Evolutionary conservation across 768 basidiomycete genomes (phyloP).

Genomic region (Leccinum barrowsii): DNA sequence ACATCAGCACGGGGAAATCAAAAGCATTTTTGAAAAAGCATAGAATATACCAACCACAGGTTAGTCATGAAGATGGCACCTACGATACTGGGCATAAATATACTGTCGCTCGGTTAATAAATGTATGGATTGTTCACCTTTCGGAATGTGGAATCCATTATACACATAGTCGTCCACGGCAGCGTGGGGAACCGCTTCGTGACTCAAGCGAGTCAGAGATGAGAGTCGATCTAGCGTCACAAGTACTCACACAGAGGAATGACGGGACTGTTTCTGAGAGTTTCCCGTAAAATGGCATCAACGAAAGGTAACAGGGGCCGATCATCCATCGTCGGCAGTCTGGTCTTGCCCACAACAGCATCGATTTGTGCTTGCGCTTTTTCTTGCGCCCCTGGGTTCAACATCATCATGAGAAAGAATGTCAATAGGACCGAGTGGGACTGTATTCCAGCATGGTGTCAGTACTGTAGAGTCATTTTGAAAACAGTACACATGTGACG

Average conservation of each 20-base stretch:
- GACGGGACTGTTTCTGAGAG: background rate
- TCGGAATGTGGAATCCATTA: background rate
- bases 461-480: background rate
- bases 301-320: background rate
- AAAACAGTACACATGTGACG: background rate
- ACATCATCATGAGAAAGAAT: background rate
- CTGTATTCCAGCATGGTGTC: background rate
- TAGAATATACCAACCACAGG: background rate
- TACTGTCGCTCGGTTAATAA: background rate
- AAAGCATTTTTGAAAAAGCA: background rate
- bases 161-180: background rate
- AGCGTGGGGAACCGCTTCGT: background rate
- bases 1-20: background rate
- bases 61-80: background rate
- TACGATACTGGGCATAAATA: background rate
- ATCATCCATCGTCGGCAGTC: background rate
- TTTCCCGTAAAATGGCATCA: background rate
- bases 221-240: rapidly evolving
- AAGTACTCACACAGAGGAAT: background rate
- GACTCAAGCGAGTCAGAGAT: background rate
- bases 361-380: background rate
- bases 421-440: background rate
- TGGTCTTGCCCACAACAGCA: background rate
- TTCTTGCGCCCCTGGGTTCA: background rate
- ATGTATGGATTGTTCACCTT: background rate